Conservation (phyloP, 805 yeast species). For the Diddensiella transvaalensis region DNA sequence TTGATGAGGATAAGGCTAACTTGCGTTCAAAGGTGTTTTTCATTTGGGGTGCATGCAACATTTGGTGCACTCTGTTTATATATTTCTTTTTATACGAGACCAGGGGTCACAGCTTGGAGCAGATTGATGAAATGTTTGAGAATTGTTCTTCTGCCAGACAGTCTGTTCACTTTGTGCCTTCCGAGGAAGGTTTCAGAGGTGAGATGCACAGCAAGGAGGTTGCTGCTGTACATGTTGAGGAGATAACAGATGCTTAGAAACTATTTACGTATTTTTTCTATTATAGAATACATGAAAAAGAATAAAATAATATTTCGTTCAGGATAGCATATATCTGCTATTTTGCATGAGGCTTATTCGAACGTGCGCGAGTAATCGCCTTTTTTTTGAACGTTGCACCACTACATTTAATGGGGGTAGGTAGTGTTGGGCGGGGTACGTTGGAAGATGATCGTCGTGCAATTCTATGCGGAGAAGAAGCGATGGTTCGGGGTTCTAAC, state of each 20-base stretch:
- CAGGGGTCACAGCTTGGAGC: conserved; percentile 41
- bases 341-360: too few relatives aligned
- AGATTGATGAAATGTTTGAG: conserved; percentile 32
- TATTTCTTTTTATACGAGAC: conserved; percentile 42
- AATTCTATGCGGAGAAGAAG: too few relatives aligned
- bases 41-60: conserved; percentile 7
- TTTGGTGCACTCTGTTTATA: conserved; percentile 1
- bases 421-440: too few relatives aligned
- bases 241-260: neutral
- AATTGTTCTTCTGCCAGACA: conserved; percentile 4
- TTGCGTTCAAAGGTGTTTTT: conserved; percentile 5
- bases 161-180: conserved; percentile 10
- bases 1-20: conserved; percentile 9
- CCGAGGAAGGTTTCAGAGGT: conserved; percentile 10
- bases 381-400: too few relatives aligned
- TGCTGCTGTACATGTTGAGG: conserved; percentile 1
- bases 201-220: conserved; percentile 8
- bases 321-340: too few relatives aligned
- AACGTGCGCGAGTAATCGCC: too few relatives aligned
- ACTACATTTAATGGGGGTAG: too few relatives aligned
- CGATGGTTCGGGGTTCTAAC: too few relatives aligned
- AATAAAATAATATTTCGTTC: too few relatives aligned
- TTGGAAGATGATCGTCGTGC: too few relatives aligned
- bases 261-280: too few relatives aligned
- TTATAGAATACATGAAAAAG: too few relatives aligned